phyloP scores from a whole-genome alignment of 176 grass and related monocot species.

The Oryza rufipogon region DNA sequence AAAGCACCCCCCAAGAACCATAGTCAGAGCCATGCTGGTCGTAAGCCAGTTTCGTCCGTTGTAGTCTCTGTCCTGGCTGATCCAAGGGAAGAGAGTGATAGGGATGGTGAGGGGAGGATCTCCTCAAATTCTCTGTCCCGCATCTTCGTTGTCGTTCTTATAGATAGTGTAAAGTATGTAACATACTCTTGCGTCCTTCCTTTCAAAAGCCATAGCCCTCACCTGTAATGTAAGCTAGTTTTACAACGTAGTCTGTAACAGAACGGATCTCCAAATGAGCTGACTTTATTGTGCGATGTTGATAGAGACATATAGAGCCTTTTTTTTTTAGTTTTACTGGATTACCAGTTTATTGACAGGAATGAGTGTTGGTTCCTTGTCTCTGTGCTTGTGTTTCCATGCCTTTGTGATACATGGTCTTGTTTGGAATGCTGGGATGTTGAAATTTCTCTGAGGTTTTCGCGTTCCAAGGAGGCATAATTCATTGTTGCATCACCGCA shows the following conservation, averaged over 20 bases:
- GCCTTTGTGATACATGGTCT: background rate
- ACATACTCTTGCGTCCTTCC: constrained; percentile 95
- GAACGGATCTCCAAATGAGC: background rate
- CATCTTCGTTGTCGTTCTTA: constrained; percentile 86
- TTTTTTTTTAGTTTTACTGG: background rate
- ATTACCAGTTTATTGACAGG: background rate
- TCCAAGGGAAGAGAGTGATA: constrained; percentile 64
- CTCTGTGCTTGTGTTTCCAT: background rate
- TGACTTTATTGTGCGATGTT: constrained; percentile 10
- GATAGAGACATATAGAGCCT: constrained; percentile 5
- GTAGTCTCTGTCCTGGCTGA: constrained; percentile 93
- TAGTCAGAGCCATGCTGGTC: constrained; percentile 38
- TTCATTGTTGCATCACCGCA: background rate
- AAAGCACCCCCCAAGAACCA: constrained; percentile 42
- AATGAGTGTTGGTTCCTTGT: background rate
- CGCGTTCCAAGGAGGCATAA: background rate
- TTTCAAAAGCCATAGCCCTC: constrained; percentile 70
- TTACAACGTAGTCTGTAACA: constrained; percentile 1
- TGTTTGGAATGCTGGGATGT: background rate
- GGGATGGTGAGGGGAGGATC: constrained; percentile 59
- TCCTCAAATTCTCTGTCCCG: constrained; percentile 74
- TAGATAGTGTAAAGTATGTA: constrained; percentile 96
- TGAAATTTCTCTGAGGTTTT: background rate
- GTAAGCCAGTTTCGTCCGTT: constrained; percentile 66
- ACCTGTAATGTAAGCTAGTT: constrained; percentile 58